Evolutionary conservation across 257 asterid species (phyloP), one percentile per base, ranked within the genome.

Genomic region (Nicotiana attenuata): DNA sequence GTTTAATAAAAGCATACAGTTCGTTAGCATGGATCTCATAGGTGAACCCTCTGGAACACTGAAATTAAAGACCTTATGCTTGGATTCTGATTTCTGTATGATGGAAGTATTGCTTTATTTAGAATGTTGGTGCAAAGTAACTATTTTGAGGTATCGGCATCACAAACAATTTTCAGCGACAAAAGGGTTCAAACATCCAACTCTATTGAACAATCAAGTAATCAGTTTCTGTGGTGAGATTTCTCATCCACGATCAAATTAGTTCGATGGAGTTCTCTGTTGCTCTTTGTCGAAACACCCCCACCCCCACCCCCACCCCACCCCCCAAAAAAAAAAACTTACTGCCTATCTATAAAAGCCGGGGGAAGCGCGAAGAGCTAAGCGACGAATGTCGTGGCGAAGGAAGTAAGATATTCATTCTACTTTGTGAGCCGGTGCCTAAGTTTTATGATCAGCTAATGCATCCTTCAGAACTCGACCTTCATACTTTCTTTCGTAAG

Each of bases 1-100:
- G 20, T 82, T 81, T 76, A 66, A 71, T 71, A 31, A 5, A 80
- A 82, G 86, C 63, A 63, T 78, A 61, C 20, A 77, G 24, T 55
- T 10, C 16, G 41, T 47, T 20, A 73, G 41, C 41, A 24, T 47
- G 61, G 29, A 73, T 73, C 24, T 15, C 41, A 6, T 47, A 24
- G 63, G 9, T 73, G 61, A 73, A 24, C 24, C 61, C 38, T 73
- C 38, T 47, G 20, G 60, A 47, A 73, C 79, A 15, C 61, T 73
- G 35, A 47, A 73, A 22, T 45, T 73, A 47, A 17, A 45, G 61
- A 53, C 61, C 41, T 73, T 15, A 47, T 47, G 57, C 16, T 73
- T 73, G 41, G 38, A 73, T 15, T 35, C n/a, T n/a, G n/a, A n/a
- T n/a, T n/a, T n/a, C 3, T 47, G 61, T 15, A 52, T 73, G 15